These are phyloP conservation scores for Aspergillus ustus DNA, from an alignment of 2,329 filamentous ascomycete species.

Conservation along the genomic window DNA sequence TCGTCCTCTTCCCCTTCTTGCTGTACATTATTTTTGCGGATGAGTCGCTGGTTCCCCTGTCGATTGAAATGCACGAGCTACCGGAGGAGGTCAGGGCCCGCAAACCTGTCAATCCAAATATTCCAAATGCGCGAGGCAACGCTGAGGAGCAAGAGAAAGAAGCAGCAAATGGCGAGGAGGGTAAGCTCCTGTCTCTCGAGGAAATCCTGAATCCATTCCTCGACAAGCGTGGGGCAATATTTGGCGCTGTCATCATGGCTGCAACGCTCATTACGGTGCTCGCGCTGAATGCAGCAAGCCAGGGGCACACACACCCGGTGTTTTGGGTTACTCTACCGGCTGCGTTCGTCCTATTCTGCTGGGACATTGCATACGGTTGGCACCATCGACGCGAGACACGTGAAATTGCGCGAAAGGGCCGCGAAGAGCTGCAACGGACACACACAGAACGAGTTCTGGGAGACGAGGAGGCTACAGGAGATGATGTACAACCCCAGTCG, in stretches of 20 bases:
- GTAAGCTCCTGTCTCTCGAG: slow-evolving; percentile 65
- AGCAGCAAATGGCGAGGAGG: slow-evolving; percentile 55
- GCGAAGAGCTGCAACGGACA: slow-evolving; percentile 53
- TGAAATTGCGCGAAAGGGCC: slow-evolving; percentile 62
- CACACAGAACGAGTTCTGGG: slow-evolving; percentile 11
- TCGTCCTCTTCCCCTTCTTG: slow-evolving; percentile 71
- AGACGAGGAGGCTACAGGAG: not conserved
- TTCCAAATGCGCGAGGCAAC: slow-evolving; percentile 60
- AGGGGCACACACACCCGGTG: slow-evolving; percentile 60
- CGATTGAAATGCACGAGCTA: slow-evolving; percentile 71
- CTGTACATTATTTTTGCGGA: slow-evolving; percentile 71
- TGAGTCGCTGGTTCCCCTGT: slow-evolving; percentile 65
- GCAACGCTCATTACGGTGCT: slow-evolving; percentile 69
- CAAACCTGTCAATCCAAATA: slow-evolving; percentile 72
- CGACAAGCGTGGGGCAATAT: slow-evolving; percentile 67
- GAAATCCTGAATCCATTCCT: slow-evolving; percentile 78
- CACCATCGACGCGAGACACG: slow-evolving; percentile 65
- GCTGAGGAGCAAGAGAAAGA: slow-evolving; percentile 56
- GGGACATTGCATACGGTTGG: slow-evolving; percentile 70
- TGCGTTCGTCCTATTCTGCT: slow-evolving; percentile 69
- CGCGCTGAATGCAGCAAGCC: slow-evolving; percentile 65
- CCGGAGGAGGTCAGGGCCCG: slow-evolving; percentile 60
- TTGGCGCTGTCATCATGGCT: slow-evolving; percentile 70
- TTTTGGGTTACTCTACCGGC: slow-evolving; percentile 73
- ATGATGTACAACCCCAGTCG: not conserved